phyloP scores from a whole-genome alignment of 371 early-diverging fungal species.

The Syncephalastrum sp. region DNA sequence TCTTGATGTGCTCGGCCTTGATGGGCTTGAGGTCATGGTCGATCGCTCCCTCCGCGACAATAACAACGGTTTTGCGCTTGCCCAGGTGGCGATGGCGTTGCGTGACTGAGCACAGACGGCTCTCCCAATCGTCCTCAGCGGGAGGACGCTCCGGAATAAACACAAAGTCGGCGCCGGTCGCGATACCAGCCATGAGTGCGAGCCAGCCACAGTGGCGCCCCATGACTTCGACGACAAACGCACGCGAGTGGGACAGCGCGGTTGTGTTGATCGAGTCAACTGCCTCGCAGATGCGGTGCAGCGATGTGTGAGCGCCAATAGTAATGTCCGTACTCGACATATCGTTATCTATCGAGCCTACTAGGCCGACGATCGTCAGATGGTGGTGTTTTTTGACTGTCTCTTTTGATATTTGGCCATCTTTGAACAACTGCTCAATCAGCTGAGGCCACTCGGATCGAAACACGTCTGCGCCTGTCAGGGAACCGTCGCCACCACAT shows the following conservation, averaged over 20 bases:
- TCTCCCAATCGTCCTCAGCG: constrained; percentile 78
- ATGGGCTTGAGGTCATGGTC: constrained; percentile 89
- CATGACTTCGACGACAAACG: constrained; percentile 99
- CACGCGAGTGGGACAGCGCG: constrained; percentile 95
- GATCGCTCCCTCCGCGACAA: constrained; percentile 97
- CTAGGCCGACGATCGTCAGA: constrained; percentile 94
- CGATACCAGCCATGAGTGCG: constrained; percentile 94
- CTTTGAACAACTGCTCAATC: constrained; percentile 71
- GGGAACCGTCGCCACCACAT: constrained; percentile 98
- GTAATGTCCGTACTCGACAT: constrained; percentile 97
- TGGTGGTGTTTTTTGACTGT: constrained; percentile 60
- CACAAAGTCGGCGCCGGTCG: constrained; percentile 93
- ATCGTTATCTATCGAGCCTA: constrained; percentile 97
- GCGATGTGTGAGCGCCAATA: constrained; percentile 95
- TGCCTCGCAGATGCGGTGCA: constrained; percentile 97
- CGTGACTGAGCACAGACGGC: constrained; percentile 66
- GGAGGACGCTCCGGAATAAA: constrained; percentile 97
- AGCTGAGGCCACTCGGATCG: constrained; percentile 91
- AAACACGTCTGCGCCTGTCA: constrained; percentile 96
- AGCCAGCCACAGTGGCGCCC: constrained; percentile 99
- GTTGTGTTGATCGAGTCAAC: constrained; percentile 96
- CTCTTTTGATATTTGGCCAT: constrained; percentile 54
- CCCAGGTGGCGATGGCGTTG: constrained; percentile 62
- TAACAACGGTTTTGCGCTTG: constrained; percentile 88
- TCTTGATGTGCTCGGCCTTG: constrained; percentile 77